These are phyloP conservation scores for Ogataea salicorniae DNA, from an alignment of 805 yeast species.

Conservation along the genomic window DNA sequence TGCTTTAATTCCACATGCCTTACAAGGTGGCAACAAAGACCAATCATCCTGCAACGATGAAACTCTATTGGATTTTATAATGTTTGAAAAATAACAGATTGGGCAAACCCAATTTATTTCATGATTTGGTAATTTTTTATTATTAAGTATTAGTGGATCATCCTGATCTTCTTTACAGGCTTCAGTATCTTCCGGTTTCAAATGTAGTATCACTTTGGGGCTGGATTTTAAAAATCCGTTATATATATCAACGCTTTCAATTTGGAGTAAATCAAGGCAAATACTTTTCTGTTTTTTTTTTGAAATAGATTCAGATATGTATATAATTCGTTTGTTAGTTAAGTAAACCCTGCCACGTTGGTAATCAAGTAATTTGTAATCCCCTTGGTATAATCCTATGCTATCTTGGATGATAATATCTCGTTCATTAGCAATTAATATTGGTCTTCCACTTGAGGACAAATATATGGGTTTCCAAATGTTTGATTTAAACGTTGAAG, in stretches of 20 bases:
- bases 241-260: constrained; percentile 22
- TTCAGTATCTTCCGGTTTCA: constrained; percentile 6
- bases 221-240: constrained; percentile 69
- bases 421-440: constrained; percentile 33
- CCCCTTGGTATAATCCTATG: constrained; percentile 79
- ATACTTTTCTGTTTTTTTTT: constrained; percentile 1
- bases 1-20: constrained; percentile 58
- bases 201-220: constrained; percentile 54
- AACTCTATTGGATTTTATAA: constrained; percentile 25
- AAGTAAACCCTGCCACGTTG: constrained; percentile 77
- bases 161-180: not conserved
- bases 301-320: constrained; percentile 37
- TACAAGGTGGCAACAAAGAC: constrained; percentile 40
- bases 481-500: constrained; percentile 3
- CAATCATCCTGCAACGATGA: constrained; percentile 5
- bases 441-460: constrained; percentile 31
- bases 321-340: constrained; percentile 69
- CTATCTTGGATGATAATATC: constrained; percentile 47
- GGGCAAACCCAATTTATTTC: constrained; percentile 70
- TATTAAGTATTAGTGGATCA: not conserved
- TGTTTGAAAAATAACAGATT: constrained; percentile 76
- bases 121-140: constrained; percentile 1
- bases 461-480: constrained; percentile 22
- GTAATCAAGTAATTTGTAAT: constrained; percentile 52
- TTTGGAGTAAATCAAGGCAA: constrained; percentile 14